Evolutionary conservation across 2,329 filamentous ascomycete species (phyloP).

Genomic region (Pseudonectria foliicola): DNA sequence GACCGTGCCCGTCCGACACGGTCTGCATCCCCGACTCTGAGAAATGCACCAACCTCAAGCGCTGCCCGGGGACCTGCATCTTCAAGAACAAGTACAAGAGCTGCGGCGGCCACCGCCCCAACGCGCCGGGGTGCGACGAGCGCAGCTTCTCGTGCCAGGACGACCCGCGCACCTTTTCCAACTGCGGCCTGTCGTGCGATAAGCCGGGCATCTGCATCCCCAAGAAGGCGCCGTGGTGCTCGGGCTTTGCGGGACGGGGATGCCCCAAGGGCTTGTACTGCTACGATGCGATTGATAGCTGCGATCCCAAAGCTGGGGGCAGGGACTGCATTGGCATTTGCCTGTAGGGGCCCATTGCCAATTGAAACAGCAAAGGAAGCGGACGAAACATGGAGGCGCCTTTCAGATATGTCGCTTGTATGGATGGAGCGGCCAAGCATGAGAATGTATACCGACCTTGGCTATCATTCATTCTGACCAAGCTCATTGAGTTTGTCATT

Average conservation of each 20-base stretch:
- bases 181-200: constrained; percentile 15
- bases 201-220: constrained; percentile 14
- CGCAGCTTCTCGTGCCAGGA: constrained; percentile 10
- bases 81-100: constrained; percentile 5
- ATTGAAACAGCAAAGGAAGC: too few relatives aligned
- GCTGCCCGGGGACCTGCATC: not conserved
- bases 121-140: constrained; percentile 5
- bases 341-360: too few relatives aligned
- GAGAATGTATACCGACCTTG: too few relatives aligned
- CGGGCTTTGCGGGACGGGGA: constrained; percentile 6
- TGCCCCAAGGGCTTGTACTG: constrained; percentile 9
- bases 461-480: too few relatives aligned
- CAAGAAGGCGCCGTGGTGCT: constrained; percentile 7
- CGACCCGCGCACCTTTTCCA: constrained; percentile 9
- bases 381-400: not conserved
- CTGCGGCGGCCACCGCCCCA: constrained; percentile 11
- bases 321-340: constrained; percentile 12
- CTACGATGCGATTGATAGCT: constrained; percentile 12
- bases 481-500: too few relatives aligned
- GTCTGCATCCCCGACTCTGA: not conserved
- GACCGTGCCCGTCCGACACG: not conserved
- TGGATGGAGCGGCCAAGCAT: too few relatives aligned
- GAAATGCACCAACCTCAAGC: not conserved
- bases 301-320: constrained; percentile 9
- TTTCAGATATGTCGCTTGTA: too few relatives aligned